Evolutionary conservation across 2,329 filamentous ascomycete genomes (phyloP).

Genomic region (Apiospora marii): DNA sequence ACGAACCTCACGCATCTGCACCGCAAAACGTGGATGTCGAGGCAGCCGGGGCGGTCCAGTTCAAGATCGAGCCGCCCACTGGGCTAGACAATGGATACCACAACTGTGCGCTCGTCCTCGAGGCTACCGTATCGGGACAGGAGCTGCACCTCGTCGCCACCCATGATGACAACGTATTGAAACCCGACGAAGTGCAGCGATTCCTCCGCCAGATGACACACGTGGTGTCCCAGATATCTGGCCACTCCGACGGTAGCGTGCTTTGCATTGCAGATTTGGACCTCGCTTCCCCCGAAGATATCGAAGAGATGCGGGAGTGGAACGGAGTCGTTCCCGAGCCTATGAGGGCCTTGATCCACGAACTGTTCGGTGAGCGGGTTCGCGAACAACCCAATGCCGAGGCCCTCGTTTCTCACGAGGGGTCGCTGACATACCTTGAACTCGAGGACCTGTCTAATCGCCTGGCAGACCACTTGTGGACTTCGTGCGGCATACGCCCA

Average conservation of each 20-base stretch:
- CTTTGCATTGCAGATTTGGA: slow-evolving; percentile 24
- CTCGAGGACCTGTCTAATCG: background rate
- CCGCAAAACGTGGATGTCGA: slow-evolving; percentile 19
- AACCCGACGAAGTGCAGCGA: slow-evolving; percentile 22
- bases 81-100: background rate
- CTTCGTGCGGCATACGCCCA: background rate
- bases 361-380: background rate
- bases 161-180: slow-evolving; percentile 22
- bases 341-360: slow-evolving; percentile 7
- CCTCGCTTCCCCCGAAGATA: slow-evolving; percentile 7
- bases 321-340: slow-evolving; percentile 4
- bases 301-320: slow-evolving; percentile 17
- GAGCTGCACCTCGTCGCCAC: slow-evolving; percentile 23
- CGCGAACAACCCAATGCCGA: background rate
- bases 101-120: slow-evolving; percentile 8
- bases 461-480: slow-evolving; percentile 10
- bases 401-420: slow-evolving; percentile 3
- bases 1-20: slow-evolving; percentile 6
- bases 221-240: slow-evolving; percentile 18
- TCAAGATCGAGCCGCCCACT: background rate
- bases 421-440: slow-evolving; percentile 8
- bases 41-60: background rate
- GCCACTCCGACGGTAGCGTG: background rate
- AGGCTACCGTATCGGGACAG: slow-evolving; percentile 13
- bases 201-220: slow-evolving; percentile 26